Base-by-base conservation (phyloP, 73 alveolate species). In the Tetrahymena malaccensis region DNA sequence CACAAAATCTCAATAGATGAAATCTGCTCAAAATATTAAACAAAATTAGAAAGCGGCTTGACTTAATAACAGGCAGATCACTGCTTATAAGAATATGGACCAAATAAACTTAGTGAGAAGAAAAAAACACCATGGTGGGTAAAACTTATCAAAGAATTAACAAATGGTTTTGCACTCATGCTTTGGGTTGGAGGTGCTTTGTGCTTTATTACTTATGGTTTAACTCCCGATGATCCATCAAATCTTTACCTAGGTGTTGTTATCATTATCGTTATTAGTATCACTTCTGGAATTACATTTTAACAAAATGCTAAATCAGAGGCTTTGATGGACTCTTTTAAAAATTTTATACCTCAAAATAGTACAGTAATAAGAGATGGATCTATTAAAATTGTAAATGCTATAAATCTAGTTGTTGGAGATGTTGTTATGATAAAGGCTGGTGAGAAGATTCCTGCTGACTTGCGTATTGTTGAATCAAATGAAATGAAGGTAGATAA, bases 361-460 rank as follows among this genome's bases (percentile, higher is more conserved):
- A 97, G 97, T 31, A 89, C 96, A 3, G 99, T 97, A 34, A 97
- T 97, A 55, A 96, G 99, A 96, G 98, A 96, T 37, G 99, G 99
- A 10, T 96, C 37, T 37, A 96, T 94, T 43, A 94, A 96, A 84
- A 94, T 85, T 84, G 94, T 98, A 0, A 95, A 97, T 6, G 98
- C 99, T 0, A 89, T 96, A 35, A 97, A 96, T 84, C 83, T 98
- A 1, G 99, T 97, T 43, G 98, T 98, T 55, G 99, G 99, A 9
- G 99, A 98, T 97, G 94, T 98, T 2, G 99, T 98, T 21, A 96
- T 89, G 84, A 93, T 98, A 43, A 97, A 97, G 94, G 96, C 97
- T 55, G 99, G 99, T 25, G 99, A 98, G 84, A 96, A 96, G 89
- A 97, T 98, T 25, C 99, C 99, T 15, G 99, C 99, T n/a, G 99